Evolutionary conservation across 768 basidiomycete species (phyloP).

Genomic region (Strobilomyces dryophilus): DNA sequence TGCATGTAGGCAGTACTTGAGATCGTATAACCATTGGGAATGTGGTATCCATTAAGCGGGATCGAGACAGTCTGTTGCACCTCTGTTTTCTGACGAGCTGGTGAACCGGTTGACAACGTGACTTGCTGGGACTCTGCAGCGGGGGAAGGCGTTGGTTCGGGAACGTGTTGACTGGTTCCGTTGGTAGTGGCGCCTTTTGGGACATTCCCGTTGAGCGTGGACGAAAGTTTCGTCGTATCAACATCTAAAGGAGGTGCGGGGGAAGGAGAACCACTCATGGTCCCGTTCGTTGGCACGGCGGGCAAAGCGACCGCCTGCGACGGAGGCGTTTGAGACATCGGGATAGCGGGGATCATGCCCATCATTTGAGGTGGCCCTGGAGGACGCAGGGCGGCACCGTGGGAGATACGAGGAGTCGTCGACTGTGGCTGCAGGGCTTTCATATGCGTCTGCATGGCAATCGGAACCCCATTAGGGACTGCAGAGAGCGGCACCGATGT

Average conservation of each 20-base stretch:
- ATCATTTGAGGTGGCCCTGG: slow-evolving; percentile 36
- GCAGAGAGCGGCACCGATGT: slow-evolving; percentile 20
- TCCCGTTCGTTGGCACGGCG: slow-evolving; percentile 31
- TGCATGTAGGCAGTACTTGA: slow-evolving; percentile 33
- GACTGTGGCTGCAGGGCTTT: slow-evolving; percentile 57
- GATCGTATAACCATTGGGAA: slow-evolving; percentile 39
- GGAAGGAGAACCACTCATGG: slow-evolving; percentile 27
- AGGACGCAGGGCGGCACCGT: slow-evolving; percentile 36
- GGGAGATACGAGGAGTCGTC: slow-evolving; percentile 49
- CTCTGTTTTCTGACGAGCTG: slow-evolving; percentile 47
- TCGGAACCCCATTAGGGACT: slow-evolving; percentile 44
- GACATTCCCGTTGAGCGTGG: slow-evolving; percentile 16
- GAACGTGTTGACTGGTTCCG: slow-evolving; percentile 21
- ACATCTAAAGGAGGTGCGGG: slow-evolving; percentile 44
- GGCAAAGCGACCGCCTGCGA: slow-evolving; percentile 27
- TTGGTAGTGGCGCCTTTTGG: slow-evolving; percentile 31
- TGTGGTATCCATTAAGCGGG: slow-evolving; percentile 46
- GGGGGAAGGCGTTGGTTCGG: slow-evolving; percentile 12
- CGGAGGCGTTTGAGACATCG: slow-evolving; percentile 33
- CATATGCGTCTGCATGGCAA: slow-evolving; percentile 57
- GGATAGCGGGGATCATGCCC: slow-evolving; percentile 29
- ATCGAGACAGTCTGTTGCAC: slow-evolving; percentile 38
- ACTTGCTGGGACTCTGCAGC: slow-evolving; percentile 20
- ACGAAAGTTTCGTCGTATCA: slow-evolving; percentile 28
- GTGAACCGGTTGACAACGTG: slow-evolving; percentile 30